Evolutionary conservation across 345 rosid species (phyloP), one percentile per base, ranked within the genome.

Genomic region (Gossypium arboreum): DNA sequence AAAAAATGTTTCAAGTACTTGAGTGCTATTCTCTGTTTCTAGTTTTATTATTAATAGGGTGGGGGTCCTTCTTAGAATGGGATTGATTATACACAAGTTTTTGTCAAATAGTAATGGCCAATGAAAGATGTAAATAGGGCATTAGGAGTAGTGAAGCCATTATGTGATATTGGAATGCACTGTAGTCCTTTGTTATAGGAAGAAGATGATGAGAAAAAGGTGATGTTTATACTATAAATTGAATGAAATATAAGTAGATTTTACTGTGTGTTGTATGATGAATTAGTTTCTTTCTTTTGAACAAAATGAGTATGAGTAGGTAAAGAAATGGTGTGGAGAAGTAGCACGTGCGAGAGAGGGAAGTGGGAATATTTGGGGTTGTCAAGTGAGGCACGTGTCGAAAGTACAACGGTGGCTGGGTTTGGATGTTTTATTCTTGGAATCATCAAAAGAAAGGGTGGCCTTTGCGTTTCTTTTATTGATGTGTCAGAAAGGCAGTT

Each of bases 51-150:
- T 34, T 4, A 34, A 34, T 34, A 34, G 41, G 41, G 41, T 34
- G 41, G 41, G 41, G 7, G 41, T 5, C 41, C n/a, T 59, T 24
- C 68, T 34, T 41, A 16, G 43, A 45, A 59, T 20, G 45, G 22
- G 60, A 24, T 55, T 72, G 60, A 24, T 55, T 72, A 58, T 77
- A 79, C 78, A 79, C 63, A 69, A 68, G 79, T 81, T 83, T 57
- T 57, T 22, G 59, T 76, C 20, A 22, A 12, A 51, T 52, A 29
- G 45, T 16, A 52, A 60, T 25, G 18, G 43, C 43, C 47, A 51
- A 69, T 69, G 25, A 51, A 66, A 16, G 68, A 47, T 67, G 84
- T 83, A 76, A 54, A 81, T 79, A 79, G 51, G 71, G 72, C 7
- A 56, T 71, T 63, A 60, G 70, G 47, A 64, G 34, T 77, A 45